Conservation (phyloP, 768 basidiomycete genomes). For the Pisolithus albus region DNA sequence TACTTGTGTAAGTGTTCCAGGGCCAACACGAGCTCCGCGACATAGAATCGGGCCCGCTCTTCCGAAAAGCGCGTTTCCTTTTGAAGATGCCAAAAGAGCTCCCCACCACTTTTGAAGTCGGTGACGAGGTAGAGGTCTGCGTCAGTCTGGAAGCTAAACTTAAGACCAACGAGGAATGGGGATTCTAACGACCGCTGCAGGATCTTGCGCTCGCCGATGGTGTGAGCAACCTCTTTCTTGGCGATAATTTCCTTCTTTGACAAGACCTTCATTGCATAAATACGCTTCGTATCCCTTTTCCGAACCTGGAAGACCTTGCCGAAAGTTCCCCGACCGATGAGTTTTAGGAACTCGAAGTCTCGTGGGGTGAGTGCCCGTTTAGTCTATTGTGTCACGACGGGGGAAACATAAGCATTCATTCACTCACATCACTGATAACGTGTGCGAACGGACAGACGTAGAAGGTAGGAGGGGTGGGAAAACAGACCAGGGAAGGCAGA, state of each 20-base stretch:
- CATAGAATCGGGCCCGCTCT: slow-evolving; percentile 92
- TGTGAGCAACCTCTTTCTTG: slow-evolving; percentile 99
- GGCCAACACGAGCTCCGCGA: slow-evolving; percentile 91
- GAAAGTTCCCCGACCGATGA: slow-evolving; percentile 97
- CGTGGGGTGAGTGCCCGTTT: slow-evolving; percentile 85
- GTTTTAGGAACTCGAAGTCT: slow-evolving; percentile 97
- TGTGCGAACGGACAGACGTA: slow-evolving; percentile 19
- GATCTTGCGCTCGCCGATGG: slow-evolving; percentile 98
- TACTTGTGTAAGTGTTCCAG: slow-evolving; percentile 97
- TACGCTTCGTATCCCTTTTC: slow-evolving; percentile 95
- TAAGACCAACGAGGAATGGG: slow-evolving; percentile 96
- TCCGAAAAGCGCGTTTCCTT: slow-evolving; percentile 91
- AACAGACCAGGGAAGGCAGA: slow-evolving; percentile 7
- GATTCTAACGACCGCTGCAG: slow-evolving; percentile 88
- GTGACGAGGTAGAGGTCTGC: slow-evolving; percentile 93
- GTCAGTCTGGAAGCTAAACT: slow-evolving; percentile 97
- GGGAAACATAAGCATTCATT: slow-evolving; percentile 9
- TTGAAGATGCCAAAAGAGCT: slow-evolving; percentile 98
- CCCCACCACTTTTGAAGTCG: slow-evolving; percentile 98
- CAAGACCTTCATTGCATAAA: slow-evolving; percentile 99
- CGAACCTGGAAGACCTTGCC: slow-evolving; percentile 99
- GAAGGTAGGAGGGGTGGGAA: slow-evolving; percentile 22
- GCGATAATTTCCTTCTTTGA: slow-evolving; percentile 99
- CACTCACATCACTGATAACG: slow-evolving; percentile 14
- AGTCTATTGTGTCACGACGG: slow-evolving; percentile 41